Evolutionary conservation across 352 stramenopile species (phyloP), one percentile per base, ranked within the genome.

Genomic region (Globisporangium middletonii): DNA sequence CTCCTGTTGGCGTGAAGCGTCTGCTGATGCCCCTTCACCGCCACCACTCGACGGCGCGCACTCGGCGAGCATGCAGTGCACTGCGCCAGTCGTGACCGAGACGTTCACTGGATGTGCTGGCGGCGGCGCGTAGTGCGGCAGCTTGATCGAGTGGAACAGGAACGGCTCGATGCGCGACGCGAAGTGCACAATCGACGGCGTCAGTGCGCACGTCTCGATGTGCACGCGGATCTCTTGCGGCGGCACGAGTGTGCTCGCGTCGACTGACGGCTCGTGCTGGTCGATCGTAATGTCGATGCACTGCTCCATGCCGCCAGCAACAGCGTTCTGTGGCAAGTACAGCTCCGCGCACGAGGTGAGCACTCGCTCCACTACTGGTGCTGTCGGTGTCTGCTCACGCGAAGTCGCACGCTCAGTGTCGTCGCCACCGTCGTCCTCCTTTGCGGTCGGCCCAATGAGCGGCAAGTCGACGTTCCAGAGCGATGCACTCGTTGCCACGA

Each of bases 51-150:
- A 48, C 42, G 68, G 60, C 11, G 54, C 30, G 44, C 81, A 81
- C 51, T 89, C 67, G 0, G 77, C 77, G 33, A 83, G 64, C 56
- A 86, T 60, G 49, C 76, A 81, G 35, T 88, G 63, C 1, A 87
- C 75, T 33, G 75, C 71, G 2, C 81, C 78, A 28, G 81, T 89
- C 2, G 78, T 83, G 30, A 89, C 73, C 0, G 81, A 91, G 16
- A 89, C 59, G 23, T 75, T 75, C 43, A 86, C 54, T 0, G 73
- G 66, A 12, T 42, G 48, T 0, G 59, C 58, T 15, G 64, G 60
- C 23, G 60, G 55, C 42, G 73, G 69, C 15, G 60, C 59, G 48
- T 80, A 80, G 2, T 67, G 60, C 8, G 57, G 57, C 37, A 87
- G 55, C 3, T 63, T 55, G 3, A 75, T 71, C 42, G 83, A 59